Percentiles rank a stretch among this genome's conserved stretches.
Conservation (phyloP, 2,329 filamentous ascomycete species). For the Thermomyces lanuginosus region DNA sequence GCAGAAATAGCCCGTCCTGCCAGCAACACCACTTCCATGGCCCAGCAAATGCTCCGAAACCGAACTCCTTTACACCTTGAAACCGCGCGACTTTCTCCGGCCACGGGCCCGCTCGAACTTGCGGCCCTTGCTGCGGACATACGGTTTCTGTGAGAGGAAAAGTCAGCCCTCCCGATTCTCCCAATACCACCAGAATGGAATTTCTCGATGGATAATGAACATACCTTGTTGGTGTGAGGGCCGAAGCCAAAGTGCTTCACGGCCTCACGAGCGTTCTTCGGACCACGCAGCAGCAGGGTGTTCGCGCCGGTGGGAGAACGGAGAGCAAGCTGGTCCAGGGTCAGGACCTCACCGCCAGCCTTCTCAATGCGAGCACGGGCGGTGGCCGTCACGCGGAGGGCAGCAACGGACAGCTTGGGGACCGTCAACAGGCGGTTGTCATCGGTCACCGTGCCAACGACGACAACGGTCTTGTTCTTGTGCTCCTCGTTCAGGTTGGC, state of each 20-base stretch:
- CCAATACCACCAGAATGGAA: too few relatives aligned
- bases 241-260: slow-evolving; percentile 99
- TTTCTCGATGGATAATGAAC: slow-evolving; percentile 14
- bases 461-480: slow-evolving; percentile 64
- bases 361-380: slow-evolving; percentile 85
- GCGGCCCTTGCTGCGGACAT: slow-evolving; percentile 94
- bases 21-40: too few relatives aligned
- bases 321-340: slow-evolving; percentile 91
- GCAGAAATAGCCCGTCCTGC: too few relatives aligned
- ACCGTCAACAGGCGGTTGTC: slow-evolving; percentile 85
- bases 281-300: slow-evolving; percentile 90
- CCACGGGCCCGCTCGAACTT: slow-evolving; percentile 99
- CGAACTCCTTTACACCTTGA: slow-evolving; percentile 79
- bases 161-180: slow-evolving; percentile 4
- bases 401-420: slow-evolving; percentile 86
- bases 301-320: slow-evolving; percentile 90
- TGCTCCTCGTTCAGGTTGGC: slow-evolving; percentile 44
- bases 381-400: slow-evolving; percentile 90
- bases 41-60: slow-evolving; percentile 5
- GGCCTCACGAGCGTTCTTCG: slow-evolving; percentile 95
- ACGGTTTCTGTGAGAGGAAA: slow-evolving; percentile 61
- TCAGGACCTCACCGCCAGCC: slow-evolving; percentile 87
- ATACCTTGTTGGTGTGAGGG: slow-evolving; percentile 91
- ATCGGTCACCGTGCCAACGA: slow-evolving; percentile 91
- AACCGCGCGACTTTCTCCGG: slow-evolving; percentile 93